Percentiles rank a stretch among this genome's conserved stretches.
Conservation (phyloP, 495 filamentous ascomycete genomes). For the Aspergillus nanangensis region DNA sequence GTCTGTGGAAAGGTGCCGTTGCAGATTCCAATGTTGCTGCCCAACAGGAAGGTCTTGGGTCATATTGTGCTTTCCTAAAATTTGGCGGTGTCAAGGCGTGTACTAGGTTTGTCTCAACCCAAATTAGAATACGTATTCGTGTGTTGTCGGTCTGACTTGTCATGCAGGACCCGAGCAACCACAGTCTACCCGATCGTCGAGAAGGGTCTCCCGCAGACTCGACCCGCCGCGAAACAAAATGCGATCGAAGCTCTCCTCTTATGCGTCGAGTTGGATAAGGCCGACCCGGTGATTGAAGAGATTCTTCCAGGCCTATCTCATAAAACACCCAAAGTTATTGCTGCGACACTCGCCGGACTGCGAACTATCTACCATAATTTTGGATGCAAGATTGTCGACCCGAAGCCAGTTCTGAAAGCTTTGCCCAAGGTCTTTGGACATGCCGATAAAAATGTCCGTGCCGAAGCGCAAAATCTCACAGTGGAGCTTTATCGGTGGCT, state of each 20-base stretch:
- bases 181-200: conserved; percentile 79
- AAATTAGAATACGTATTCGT: too few species aligned
- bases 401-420: conserved; percentile 87
- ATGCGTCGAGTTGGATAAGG: conserved; percentile 83
- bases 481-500: conserved; percentile 98
- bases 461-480: conserved; percentile 85
- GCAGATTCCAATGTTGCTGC: conserved; percentile 97
- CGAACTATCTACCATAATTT: conserved; percentile 85
- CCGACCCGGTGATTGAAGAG: conserved; percentile 85
- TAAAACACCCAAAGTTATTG: conserved; percentile 93
- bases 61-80: conserved; percentile 86
- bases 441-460: conserved; percentile 97
- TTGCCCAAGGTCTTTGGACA: conserved; percentile 91
- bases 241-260: conserved; percentile 83
- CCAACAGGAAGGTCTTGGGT: conserved; percentile 84
- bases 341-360: conserved; percentile 74
- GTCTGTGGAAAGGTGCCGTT: conserved; percentile 87
- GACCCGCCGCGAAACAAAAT: conserved; percentile 82
- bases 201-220: conserved; percentile 83
- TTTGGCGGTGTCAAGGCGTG: conserved; percentile 77
- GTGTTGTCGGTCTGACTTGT: not conserved
- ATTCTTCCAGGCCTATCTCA: conserved; percentile 79
- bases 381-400: conserved; percentile 93
- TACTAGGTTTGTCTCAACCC: conserved; percentile 62
- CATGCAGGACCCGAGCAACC: conserved; percentile 66